Conservation (phyloP, 768 basidiomycete genomes). For the Collybiopsis luxurians region DNA sequence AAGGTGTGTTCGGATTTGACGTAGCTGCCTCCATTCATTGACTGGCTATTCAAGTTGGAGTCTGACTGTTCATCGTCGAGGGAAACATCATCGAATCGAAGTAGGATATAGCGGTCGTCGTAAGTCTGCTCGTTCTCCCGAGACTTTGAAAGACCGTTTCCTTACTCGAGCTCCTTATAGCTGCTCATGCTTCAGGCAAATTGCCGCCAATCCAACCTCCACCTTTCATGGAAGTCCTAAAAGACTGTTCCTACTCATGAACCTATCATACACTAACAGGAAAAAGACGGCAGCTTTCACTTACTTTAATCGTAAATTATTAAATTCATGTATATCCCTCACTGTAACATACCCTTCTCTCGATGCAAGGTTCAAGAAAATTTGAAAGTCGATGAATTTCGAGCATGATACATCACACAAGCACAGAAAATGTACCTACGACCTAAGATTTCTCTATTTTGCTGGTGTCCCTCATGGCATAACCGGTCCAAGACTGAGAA, state of each 20-base stretch:
- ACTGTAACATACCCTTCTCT: neutral
- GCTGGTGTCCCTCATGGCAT: conserved; percentile 75
- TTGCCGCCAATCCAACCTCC: conserved; percentile 44
- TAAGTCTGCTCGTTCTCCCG: conserved; percentile 21
- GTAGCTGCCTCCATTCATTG: neutral
- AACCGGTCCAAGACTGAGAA: conserved; percentile 90
- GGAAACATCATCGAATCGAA: conserved; percentile 61
- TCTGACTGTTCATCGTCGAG: conserved; percentile 61
- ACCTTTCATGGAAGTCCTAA: conserved; percentile 68
- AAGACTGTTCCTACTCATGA: conserved; percentile 30
- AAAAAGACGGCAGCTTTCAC: neutral
- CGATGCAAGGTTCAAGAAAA: too few species aligned
- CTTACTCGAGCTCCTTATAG: conserved; percentile 23
- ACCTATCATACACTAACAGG: conserved; percentile 2
- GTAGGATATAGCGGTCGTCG: conserved; percentile 68
- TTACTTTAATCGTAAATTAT: neutral
- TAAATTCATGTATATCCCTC: neutral
- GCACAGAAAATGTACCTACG: neutral
- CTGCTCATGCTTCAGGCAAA: conserved; percentile 55
- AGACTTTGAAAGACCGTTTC: conserved; percentile 1
- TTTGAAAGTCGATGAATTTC: too few species aligned
- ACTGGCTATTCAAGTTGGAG: conserved; percentile 49
- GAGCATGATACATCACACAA: too few species aligned
- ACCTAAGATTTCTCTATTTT: conserved; percentile 52
- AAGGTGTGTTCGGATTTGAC: conserved; percentile 43